Evolutionary conservation across 2,329 filamentous ascomycete genomes (phyloP).

Genomic region (Cytospora piceae): DNA sequence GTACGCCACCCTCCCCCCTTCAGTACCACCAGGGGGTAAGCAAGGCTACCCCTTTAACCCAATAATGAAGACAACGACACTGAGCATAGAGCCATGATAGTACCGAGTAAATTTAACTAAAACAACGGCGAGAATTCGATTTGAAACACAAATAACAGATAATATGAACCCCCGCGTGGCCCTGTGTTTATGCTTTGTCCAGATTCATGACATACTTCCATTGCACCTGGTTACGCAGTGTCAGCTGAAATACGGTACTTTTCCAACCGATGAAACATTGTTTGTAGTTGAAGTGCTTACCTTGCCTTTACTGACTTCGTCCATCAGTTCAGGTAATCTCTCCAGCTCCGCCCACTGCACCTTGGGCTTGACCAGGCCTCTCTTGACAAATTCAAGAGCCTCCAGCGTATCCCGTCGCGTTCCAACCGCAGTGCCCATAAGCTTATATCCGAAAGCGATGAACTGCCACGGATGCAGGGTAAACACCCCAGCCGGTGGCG

Average conservation of each 20-base stretch:
- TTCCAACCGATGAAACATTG: too few relatives aligned
- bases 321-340: constrained; percentile 33
- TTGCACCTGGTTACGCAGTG: constrained; percentile 7
- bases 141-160: background rate
- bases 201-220: constrained; percentile 29
- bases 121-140: too few relatives aligned
- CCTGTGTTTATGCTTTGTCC: constrained; percentile 15
- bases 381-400: constrained; percentile 45
- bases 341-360: constrained; percentile 35
- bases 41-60: too few relatives aligned
- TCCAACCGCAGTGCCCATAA: constrained; percentile 43
- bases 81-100: too few relatives aligned
- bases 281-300: constrained; percentile 5
- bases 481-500: constrained; percentile 35
- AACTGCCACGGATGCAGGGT: constrained; percentile 42
- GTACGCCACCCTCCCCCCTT: too few relatives aligned
- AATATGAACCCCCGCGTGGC: background rate
- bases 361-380: constrained; percentile 39
- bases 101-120: too few relatives aligned
- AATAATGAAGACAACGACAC: too few relatives aligned
- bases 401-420: constrained; percentile 45
- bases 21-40: too few relatives aligned
- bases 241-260: constrained; percentile 1
- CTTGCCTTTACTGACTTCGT: constrained; percentile 28
- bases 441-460: constrained; percentile 41